Evolutionary conservation across 805 yeast species (phyloP).

Genomic region (Candida piceae): DNA sequence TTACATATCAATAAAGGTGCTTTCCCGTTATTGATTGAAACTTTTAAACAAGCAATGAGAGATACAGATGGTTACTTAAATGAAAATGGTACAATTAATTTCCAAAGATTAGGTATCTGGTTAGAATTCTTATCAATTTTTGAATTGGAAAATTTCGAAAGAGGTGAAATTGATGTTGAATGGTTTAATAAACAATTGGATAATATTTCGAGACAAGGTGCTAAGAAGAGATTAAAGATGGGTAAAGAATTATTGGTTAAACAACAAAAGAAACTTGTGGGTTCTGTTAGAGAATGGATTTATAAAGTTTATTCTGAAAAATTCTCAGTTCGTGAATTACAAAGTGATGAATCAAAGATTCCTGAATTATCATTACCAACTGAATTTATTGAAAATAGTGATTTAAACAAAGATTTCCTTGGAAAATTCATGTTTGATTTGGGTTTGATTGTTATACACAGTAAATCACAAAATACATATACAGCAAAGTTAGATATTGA

Average conservation of each 20-base stretch:
- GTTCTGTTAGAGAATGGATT: constrained; percentile 49
- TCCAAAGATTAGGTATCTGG: constrained; percentile 69
- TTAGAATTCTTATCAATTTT: constrained; percentile 69
- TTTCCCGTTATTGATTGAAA: constrained; percentile 82
- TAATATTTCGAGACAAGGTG: constrained; percentile 69
- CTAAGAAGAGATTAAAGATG: constrained; percentile 55
- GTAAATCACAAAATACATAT: constrained; percentile 50
- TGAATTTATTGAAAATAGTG: constrained; percentile 36
- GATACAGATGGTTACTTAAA: constrained; percentile 80
- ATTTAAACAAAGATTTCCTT: constrained; percentile 52
- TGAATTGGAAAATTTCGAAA: constrained; percentile 83
- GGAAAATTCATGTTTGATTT: constrained; percentile 61
- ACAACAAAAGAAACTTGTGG: constrained; percentile 72
- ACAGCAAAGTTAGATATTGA: constrained; percentile 64
- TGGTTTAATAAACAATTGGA: constrained; percentile 89
- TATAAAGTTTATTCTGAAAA: constrained; percentile 24
- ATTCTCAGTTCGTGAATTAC: constrained; percentile 30
- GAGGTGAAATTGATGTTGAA: constrained; percentile 74
- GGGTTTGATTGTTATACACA: constrained; percentile 63
- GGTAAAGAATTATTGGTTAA: constrained; percentile 63
- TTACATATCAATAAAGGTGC: constrained; percentile 93
- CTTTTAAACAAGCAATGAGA: constrained; percentile 77
- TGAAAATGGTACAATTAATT: constrained; percentile 75
- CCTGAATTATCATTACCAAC: constrained; percentile 44
- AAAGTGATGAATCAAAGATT: constrained; percentile 34